These are phyloP conservation scores for Pistacia vera DNA, from an alignment of 345 rosid genomes.

Conservation along the genomic window DNA sequence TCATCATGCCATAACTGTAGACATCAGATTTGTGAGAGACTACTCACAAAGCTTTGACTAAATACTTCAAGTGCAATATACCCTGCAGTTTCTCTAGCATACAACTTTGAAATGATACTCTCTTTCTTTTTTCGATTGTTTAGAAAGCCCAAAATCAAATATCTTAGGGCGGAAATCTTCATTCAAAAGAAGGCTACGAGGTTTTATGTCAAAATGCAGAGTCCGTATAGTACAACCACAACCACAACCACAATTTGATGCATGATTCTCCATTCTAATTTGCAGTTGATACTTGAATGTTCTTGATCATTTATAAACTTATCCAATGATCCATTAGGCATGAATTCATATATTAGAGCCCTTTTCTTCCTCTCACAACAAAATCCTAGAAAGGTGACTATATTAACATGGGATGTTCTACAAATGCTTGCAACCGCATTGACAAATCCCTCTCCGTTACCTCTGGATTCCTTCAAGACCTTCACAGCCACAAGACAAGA, in stretches of 20 bases:
- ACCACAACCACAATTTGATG: conserved; percentile 16
- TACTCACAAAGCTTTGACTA: conserved; percentile 31
- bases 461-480: too few species aligned
- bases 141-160: conserved; percentile 58
- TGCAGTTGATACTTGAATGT: background rate
- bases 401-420: too few species aligned
- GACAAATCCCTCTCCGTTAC: too few species aligned
- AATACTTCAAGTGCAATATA: conserved; percentile 51
- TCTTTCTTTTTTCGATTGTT: conserved; percentile 37
- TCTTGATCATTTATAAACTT: conserved; percentile 16
- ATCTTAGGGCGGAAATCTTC: conserved; percentile 39
- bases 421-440: too few species aligned
- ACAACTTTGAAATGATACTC: too few species aligned
- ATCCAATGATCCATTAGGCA: conserved; percentile 49
- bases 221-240: conserved; percentile 55
- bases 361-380: conserved; percentile 36
- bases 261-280: conserved; percentile 17
- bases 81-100: conserved; percentile 43
- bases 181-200: conserved; percentile 34
- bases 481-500: too few species aligned
- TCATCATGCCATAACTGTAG: conserved; percentile 54
- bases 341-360: conserved; percentile 38
- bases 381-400: conserved; percentile 33
- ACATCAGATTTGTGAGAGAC: conserved; percentile 48
- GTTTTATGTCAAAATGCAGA: conserved; percentile 41